Evolutionary conservation across 306 rosid genomes (phyloP).

Genomic region (Trifolium fragiferum): DNA sequence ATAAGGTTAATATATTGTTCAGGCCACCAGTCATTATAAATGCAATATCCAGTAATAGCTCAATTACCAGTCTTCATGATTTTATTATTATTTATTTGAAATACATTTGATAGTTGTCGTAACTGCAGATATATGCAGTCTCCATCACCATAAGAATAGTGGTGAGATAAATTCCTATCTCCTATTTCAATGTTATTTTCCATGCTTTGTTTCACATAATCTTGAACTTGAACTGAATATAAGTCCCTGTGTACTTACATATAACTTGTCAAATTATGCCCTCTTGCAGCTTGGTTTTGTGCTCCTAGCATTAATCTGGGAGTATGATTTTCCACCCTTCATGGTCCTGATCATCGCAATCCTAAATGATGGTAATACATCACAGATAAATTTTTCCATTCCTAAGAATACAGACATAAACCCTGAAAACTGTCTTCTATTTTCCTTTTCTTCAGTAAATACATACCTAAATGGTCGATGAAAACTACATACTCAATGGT

Average conservation of each 20-base stretch:
- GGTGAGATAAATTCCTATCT: constrained; percentile 53
- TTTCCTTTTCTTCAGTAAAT: constrained; percentile 10
- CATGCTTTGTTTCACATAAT: constrained; percentile 12
- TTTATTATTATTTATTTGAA: constrained; percentile 24
- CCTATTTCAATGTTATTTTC: constrained; percentile 32
- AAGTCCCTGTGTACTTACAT: constrained; percentile 33
- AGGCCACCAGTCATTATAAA: constrained; percentile 24
- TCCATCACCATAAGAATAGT: constrained; percentile 90
- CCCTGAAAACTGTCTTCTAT: constrained; percentile 16
- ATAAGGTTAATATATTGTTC: constrained; percentile 15
- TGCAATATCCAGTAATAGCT: constrained; percentile 16
- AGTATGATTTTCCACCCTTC: constrained; percentile 90
- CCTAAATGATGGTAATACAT: constrained; percentile 75
- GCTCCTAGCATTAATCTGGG: constrained; percentile 88
- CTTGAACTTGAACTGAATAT: not conserved
- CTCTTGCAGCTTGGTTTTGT: constrained; percentile 83
- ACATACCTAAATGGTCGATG: constrained; percentile 6
- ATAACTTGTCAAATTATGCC: constrained; percentile 32
- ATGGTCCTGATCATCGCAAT: constrained; percentile 92
- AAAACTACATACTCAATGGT: constrained; percentile 8
- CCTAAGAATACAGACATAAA: not conserved
- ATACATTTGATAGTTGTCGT: constrained; percentile 32
- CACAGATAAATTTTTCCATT: constrained; percentile 21
- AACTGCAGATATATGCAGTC: constrained; percentile 84
- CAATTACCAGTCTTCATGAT: constrained; percentile 7